Evolutionary conservation across 257 asterid genomes (phyloP), one percentile per base, ranked within the genome.

Genomic region (Solanum etuberosum): DNA sequence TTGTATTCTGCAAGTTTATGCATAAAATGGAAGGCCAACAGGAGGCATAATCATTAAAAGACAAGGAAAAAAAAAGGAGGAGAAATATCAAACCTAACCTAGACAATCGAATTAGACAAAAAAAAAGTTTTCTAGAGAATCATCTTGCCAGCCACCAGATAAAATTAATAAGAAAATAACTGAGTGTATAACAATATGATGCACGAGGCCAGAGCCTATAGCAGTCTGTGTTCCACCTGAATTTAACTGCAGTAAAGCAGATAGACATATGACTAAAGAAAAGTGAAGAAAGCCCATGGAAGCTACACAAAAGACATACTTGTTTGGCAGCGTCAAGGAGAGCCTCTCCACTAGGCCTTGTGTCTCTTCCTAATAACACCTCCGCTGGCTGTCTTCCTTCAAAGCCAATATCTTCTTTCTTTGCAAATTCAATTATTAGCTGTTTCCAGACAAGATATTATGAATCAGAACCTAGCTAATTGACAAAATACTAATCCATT

Each of bases 321-420:
- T 91, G 93, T 88, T 93, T 93, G 89, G 98, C 96, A 43, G 96
- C 98, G 82, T 94, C 94, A 83, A 93, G 88, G 84, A 97, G 98
- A 87, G 91, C 82, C 88, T 42, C 87, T 85, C 99, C 99, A 46
- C 99, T 97, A 86, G 99, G 99, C 90, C 99, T 92, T 27, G 98
- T 95, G 89, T 95, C 99, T 91, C 98, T 93, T 89, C 97, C 99
- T 89, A 97, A 78, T 68, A 94, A 88, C 51, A 97, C 95, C 86
- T 90, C 92, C 0, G 93, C 92, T 68, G 87, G 46, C 48, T 88
- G 86, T 90, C 84, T 90, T 90, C 90, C 95, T 59, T 91, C 96
- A 67, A 97, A 92, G 70, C 84, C 71, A 87, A 97, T 94, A 21
- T 89, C 90, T 89, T 92, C 96, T 91, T 92, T 90, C 91, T 92